Evolutionary conservation across 2,329 filamentous ascomycete species (phyloP), one percentile per base, ranked within the genome.

Genomic region (Fusarium citri): DNA sequence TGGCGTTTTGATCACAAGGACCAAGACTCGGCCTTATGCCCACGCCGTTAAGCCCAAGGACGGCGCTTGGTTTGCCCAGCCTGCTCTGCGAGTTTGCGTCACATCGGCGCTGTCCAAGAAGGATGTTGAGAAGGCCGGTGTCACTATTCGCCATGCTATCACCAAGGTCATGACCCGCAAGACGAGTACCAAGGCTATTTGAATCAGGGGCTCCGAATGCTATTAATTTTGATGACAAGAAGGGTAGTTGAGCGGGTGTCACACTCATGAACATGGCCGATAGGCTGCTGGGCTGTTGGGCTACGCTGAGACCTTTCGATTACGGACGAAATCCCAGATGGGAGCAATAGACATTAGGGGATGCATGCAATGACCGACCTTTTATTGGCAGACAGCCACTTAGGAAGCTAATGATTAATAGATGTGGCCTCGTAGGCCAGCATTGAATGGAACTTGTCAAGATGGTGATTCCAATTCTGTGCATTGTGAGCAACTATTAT

Each of bases 101-200:
- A 97, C 94, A 0, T 92, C 89, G 8, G 96, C 92, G 3, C 83
- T 99, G 67, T 92, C 92, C 25, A 97, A 92, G 84, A 98, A 97
- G 83, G 96, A 99, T 80, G 92, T 94, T 57, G 97, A 99, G 83
- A 97, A 97, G 84, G 94, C 96, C 1, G 96, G 94, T 16, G 89
- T 91, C 10, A 90, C 88, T 12, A 94, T 99, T 72, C 87, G 95
- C 64, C 94, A 98, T 81, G 95, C 96, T 16, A 93, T 98, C 72
- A 97, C 94, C 54, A 98, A 97, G 83, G 89, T 98, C 66, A 89
- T 99, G 86, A 89, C 87, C 22, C 84, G 87, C 66, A 90, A 89
- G 78, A 80, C 84, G 28, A 88, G 83, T 76, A 78, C 64, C 69
- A 82, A 80, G 69, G 59, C 74, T 26, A 49, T 18, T 30, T 74